A percentile compares a stretch with the other conserved stretches of the same genome.
These are phyloP conservation scores for Plenodomus lindquistii DNA, from an alignment of 2,329 filamentous ascomycete species.

Conservation along the genomic window DNA sequence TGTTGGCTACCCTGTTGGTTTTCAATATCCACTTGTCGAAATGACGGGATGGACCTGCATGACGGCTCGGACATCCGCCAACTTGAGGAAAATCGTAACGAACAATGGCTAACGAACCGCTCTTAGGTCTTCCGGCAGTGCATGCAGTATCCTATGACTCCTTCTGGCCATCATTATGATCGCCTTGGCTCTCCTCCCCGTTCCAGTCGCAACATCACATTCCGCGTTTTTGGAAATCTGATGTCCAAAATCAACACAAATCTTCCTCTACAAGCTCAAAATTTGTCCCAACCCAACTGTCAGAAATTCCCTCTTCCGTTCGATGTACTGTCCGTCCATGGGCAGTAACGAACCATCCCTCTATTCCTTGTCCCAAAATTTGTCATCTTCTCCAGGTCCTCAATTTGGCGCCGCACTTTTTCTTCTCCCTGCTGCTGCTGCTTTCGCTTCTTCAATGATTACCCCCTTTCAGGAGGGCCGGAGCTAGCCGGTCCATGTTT, in stretches of 20 bases:
- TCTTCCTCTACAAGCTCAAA: no score
- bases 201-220: constrained; percentile 1
- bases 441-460: constrained; percentile 34
- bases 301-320: no score
- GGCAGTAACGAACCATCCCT: no score
- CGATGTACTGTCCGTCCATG: no score
- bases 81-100: no score
- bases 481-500: constrained; percentile 37
- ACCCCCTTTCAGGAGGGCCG: constrained; percentile 39
- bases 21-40: constrained; percentile 3
- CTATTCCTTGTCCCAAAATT: background rate
- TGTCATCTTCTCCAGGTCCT: background rate
- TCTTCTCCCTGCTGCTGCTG: constrained; percentile 4
- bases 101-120: constrained; percentile 10
- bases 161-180: constrained; percentile 26
- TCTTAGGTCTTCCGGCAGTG: constrained; percentile 34
- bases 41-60: constrained; percentile 13
- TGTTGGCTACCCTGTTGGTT: background rate
- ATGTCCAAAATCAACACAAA: no score
- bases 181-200: constrained; percentile 18
- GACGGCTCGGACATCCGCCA: background rate
- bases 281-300: no score
- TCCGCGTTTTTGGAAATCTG: background rate
- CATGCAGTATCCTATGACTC: constrained; percentile 43
- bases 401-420: background rate